Evolutionary conservation across 306 rosid genomes (phyloP), one percentile per base, ranked within the genome.

Genomic region (Medicago lupulina): DNA sequence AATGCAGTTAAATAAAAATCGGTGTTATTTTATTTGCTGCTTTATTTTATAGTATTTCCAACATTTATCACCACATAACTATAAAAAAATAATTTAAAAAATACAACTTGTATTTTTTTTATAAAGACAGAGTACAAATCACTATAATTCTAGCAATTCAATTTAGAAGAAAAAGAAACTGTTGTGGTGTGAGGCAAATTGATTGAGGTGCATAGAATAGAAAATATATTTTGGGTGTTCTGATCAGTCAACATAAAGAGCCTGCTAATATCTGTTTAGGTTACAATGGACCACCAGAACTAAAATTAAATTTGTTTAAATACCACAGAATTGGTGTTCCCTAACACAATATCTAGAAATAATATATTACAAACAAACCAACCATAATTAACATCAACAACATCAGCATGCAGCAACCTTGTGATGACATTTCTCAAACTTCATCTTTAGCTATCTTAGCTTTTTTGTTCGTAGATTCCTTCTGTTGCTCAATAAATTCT

Each of bases 401-500:
- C 34, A 36, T 38, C 70, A 50, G 31, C 57, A 83, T 39, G 58
- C 71, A 71, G 58, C 59, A 71, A 58, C 53, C 58, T 44, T 51
- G 49, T 67, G 75, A 57, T 49, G 36, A 63, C 51, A 47, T 13
- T 53, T 70, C 60, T 73, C 78, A 79, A 15, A 13, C 68, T 9
- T 68, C 76, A 51, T 58, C 83, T 71, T 75, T 81, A 8, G 60
- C 4, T 17, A 55, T 57, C 85, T 85, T 90, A 21, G 9, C 0
- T 74, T 72, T 88, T 67, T 88, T 89, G 77, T 12, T 84, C 63
- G 80, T 39, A 59, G 88, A 66, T 55, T 66, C 82, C 87, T 75
- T 86, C 81, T 63, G 83, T 70, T 38, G 83, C 75, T 38, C 79
- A 28, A 74, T 59, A 57, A 31, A 49, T 80, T 77, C 89, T 6